Evolutionary conservation across 2,329 filamentous ascomycete genomes (phyloP).

Genomic region (Talaromyces marneffei): DNA sequence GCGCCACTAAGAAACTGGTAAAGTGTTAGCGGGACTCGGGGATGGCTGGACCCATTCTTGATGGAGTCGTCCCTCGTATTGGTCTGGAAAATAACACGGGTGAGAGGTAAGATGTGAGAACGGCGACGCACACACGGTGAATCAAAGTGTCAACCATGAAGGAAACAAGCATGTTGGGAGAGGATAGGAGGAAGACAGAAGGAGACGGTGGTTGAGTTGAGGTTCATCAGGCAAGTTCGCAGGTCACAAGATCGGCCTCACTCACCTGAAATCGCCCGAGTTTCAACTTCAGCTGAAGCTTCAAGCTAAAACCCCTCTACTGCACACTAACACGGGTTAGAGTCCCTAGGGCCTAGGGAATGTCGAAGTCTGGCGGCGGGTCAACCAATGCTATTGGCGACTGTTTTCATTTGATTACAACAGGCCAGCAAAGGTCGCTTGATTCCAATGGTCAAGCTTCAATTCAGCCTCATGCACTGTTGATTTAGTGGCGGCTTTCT

Average conservation of each 20-base stretch:
- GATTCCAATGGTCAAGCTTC: constrained; percentile 8
- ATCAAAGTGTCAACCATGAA: neutral
- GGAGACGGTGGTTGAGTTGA: neutral
- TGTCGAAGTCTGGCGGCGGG: neutral
- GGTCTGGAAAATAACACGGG: neutral
- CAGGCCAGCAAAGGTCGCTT: neutral
- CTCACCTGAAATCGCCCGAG: neutral
- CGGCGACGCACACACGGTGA: neutral
- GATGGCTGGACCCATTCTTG: neutral
- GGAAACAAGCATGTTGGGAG: neutral
- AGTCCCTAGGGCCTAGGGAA: neutral
- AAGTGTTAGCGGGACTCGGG: neutral
- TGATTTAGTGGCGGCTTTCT: neutral
- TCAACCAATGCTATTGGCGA: neutral
- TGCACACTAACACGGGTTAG: neutral
- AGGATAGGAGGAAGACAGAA: neutral
- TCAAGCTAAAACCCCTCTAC: neutral
- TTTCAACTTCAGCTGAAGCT: neutral
- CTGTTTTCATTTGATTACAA: neutral
- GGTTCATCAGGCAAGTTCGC: neutral
- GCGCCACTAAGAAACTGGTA: neutral
- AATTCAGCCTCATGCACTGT: constrained; percentile 13
- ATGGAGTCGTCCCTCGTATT: neutral
- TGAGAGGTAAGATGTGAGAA: neutral
- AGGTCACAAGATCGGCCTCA: neutral